Conservation (phyloP, 164 flowering plant species). For the Sedum album region DNA sequence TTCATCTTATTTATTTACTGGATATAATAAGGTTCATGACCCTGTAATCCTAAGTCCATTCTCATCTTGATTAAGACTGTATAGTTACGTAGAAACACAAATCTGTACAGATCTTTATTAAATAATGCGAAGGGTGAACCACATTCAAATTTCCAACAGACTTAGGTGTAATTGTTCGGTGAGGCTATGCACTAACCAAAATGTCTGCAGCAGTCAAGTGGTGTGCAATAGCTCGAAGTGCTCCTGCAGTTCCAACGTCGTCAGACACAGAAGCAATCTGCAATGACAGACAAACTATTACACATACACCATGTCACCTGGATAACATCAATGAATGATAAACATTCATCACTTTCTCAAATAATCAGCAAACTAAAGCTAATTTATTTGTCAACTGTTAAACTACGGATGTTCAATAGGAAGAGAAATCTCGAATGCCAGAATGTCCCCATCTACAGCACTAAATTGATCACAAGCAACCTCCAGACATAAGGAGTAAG, state of each 20-base stretch:
- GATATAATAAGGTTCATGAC: too few relatives aligned
- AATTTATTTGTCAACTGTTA: neutral
- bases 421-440: neutral
- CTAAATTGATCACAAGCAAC: neutral
- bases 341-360: neutral
- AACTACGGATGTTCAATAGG: neutral
- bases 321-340: too few relatives aligned
- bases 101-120: neutral
- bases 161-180: neutral
- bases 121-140: neutral
- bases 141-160: neutral
- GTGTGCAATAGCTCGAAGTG: slow-evolving; percentile 82
- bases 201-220: slow-evolving; percentile 80
- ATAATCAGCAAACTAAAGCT: neutral
- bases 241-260: slow-evolving; percentile 97
- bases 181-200: slow-evolving; percentile 38
- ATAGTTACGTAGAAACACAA: neutral
- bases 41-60: neutral
- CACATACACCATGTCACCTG: neutral
- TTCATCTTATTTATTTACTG: neutral
- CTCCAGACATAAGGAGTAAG: neutral
- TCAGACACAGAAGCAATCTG: slow-evolving; percentile 93
- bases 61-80: neutral
- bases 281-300: neutral
- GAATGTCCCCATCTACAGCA: too few relatives aligned